Evolutionary conservation across 1,284 basidiomycete genomes (phyloP), one percentile per base, ranked within the genome.

Genomic region (Mycosarcoma maydis): DNA sequence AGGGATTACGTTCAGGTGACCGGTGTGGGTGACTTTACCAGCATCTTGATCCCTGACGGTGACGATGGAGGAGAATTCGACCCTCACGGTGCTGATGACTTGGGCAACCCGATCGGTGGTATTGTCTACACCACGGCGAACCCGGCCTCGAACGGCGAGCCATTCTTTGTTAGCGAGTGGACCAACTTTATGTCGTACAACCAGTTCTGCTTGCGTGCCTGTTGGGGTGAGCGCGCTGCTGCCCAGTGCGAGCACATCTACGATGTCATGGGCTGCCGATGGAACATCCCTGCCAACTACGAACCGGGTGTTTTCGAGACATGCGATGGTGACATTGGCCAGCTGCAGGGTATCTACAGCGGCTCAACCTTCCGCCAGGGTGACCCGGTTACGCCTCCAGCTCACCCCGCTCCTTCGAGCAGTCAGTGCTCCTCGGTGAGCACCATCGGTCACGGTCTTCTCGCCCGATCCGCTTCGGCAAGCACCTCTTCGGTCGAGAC

Each of bases 11-110:
- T 80, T 16, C 78, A 80, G 42, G 73, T 80, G 8, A 77, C 72
- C 14, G 78, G 78, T 32, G 49, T 57, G 11, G 76, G 73, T 30
- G 64, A 76, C 24, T 74, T 78, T 36, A 72, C 68, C 45, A 67
- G 45, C 27, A 58, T 80, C 32, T 37, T 59, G 30, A 60, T 77
- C 51, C 64, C 60, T 14, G 41, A 33, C 0, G 61, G 72, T 36
- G 78, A 77, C 41, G 62, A 58, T 19, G 78, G 78, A 16, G 78
- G 78, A 39, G 78, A 80, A 45, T 73, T 80, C 40, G 77, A 80
- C 50, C 71, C 72, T 6, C 76, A 78, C 53, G 78, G 78, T n/a
- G 64, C 72, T 7, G 76, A 78, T 43, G 77, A 71, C 27, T 39
- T 69, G 2, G 67, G 69, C 4, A 80, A 80, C 50, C 78, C 76